Evolutionary conservation across 805 yeast species (phyloP), one percentile per base, ranked within the genome.

Genomic region (Wickerhamomyces strasburgensis): DNA sequence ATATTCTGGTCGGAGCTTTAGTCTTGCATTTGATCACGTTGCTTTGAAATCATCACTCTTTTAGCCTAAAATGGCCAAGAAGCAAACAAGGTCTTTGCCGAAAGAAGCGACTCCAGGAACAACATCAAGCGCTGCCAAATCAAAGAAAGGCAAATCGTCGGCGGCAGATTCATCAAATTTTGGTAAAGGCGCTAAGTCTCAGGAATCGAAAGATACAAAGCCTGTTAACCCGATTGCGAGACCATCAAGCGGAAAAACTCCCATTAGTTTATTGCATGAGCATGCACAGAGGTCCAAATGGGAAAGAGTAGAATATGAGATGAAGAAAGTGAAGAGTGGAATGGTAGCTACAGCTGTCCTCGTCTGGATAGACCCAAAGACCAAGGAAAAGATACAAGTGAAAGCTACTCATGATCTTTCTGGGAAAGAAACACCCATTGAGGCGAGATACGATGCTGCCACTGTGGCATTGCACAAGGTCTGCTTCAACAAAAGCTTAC

Each of bases 391-490:
- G 5, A 72, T 89, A 27, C 60, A 62, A 2, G 69, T 87, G 3
- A 65, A 69, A 36, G 73, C 78, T 64, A 68, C 49, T 5, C 76
- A 73, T 7, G 51, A 72, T 4, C 68, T 80, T 6, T 60, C 63
- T 4, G 80, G 89, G 0, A 87, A 84, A 48, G 84, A 78, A 31
- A 86, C 97, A 0, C 74, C 95, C 2, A 67, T 86, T 23, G 97
- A 89, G 49, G 96, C 98, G 1, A 72, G 96, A 32, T 95, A 89
- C 56, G 72, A 73, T 51, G 88, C 90, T 0, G 97, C 98, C 0
- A 88, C 97, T 0, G 85, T 82, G 47, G 93, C 90, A 0, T 59
- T 90, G 43, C 89, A 78, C 56, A 67, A 95, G 25, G 70, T 90
- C 14, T 80, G 89, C 26, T 84, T 78, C 42, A 80, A 80, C 48